A percentile compares a stretch with the other conserved stretches of the same genome.
Conservation (phyloP, 1,284 basidiomycete species). For the Mycena sp. region DNA sequence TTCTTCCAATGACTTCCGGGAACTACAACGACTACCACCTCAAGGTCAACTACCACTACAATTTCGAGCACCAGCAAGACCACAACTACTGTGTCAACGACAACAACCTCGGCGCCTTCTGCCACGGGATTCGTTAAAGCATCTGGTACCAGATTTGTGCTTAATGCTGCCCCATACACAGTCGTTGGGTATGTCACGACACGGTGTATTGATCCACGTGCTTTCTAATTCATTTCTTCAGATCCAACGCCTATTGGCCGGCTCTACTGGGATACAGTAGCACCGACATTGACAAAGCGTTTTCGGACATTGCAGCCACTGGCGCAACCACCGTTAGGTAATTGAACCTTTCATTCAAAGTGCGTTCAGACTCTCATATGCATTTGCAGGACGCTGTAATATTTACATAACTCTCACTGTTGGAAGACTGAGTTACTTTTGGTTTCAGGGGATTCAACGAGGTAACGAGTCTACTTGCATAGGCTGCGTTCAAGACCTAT, state of each 20-base stretch:
- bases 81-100: constrained; percentile 6
- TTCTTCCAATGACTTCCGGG: constrained; percentile 46
- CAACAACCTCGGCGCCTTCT: constrained; percentile 37
- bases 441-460: too few species aligned
- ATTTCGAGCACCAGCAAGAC: constrained; percentile 1
- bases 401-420: too few species aligned
- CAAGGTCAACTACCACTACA: neutral
- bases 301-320: constrained; percentile 62
- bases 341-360: constrained; percentile 48
- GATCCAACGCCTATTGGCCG: constrained; percentile 59
- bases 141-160: constrained; percentile 58
- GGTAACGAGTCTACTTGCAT: too few species aligned
- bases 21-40: constrained; percentile 13
- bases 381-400: too few species aligned
- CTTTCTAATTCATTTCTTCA: neutral
- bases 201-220: constrained; percentile 16
- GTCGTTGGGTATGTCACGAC: constrained; percentile 53
- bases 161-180: constrained; percentile 60
- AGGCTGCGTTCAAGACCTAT: too few species aligned
- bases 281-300: constrained; percentile 55
- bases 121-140: constrained; percentile 58
- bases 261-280: constrained; percentile 50
- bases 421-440: too few species aligned
- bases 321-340: constrained; percentile 64
- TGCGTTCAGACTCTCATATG: too few species aligned